phyloP scores from a whole-genome alignment of 768 basidiomycete species.

The Lentinus brumalis region DNA sequence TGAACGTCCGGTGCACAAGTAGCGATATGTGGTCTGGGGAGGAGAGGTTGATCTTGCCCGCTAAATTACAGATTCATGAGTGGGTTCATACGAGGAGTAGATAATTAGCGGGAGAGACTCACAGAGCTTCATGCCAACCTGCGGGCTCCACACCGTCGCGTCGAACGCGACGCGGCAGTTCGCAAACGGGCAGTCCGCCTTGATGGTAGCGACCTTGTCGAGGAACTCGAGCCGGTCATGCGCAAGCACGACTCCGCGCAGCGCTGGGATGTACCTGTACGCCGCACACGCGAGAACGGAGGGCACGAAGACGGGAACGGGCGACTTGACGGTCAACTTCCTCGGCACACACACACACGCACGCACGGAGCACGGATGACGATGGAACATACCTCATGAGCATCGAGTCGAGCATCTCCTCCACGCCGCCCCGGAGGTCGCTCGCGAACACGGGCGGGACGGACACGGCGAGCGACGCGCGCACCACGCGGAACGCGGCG shows the following conservation, averaged over 20 bases:
- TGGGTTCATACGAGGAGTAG: background rate
- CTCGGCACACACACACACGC: background rate
- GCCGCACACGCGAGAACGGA: too few species aligned
- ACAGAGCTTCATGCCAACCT: slow-evolving; percentile 80
- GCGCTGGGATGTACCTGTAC: slow-evolving; percentile 83
- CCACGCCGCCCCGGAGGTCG: slow-evolving; percentile 71
- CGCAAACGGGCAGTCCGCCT: slow-evolving; percentile 84
- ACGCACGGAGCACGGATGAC: background rate
- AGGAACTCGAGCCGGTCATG: slow-evolving; percentile 79
- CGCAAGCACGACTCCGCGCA: slow-evolving; percentile 83
- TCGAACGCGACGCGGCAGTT: slow-evolving; percentile 77
- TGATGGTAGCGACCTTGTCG: slow-evolving; percentile 63
- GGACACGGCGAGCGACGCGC: slow-evolving; percentile 68
- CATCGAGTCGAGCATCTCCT: slow-evolving; percentile 93
- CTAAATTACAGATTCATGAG: slow-evolving; percentile 38
- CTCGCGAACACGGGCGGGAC: slow-evolving; percentile 81
- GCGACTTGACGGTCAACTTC: slow-evolving; percentile 3
- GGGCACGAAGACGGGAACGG: background rate
- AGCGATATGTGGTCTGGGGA: slow-evolving; percentile 93
- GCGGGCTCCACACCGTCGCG: slow-evolving; percentile 87
- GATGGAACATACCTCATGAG: slow-evolving; percentile 75
- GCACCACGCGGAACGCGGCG: slow-evolving; percentile 54
- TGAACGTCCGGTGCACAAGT: slow-evolving; percentile 89
- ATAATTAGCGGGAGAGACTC: slow-evolving; percentile 24
- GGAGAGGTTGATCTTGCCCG: slow-evolving; percentile 83